A percentile compares a stretch with the other conserved stretches of the same genome.
Conservation (phyloP, 2,329 filamentous ascomycete species). For the Gliomastix tumulicola region DNA sequence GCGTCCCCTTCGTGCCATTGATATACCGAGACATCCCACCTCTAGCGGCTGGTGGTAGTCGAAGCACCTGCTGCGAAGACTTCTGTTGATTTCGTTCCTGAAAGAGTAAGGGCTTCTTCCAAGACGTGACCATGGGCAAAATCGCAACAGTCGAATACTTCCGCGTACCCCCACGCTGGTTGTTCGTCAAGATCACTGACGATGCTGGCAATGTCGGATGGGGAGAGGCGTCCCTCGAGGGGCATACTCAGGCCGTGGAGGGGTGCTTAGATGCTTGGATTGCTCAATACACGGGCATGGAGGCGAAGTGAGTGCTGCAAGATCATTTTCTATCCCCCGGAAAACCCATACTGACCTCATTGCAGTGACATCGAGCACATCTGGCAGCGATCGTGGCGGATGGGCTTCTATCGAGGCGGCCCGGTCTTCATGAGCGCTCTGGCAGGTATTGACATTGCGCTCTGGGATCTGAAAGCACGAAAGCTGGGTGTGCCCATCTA, state of each 20-base stretch:
- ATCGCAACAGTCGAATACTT: conserved; percentile 58
- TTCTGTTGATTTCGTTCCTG: no score
- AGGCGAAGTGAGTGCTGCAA: no score
- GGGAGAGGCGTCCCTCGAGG: conserved; percentile 70
- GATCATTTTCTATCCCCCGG: no score
- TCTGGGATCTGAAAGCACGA: conserved; percentile 68
- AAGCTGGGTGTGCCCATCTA: conserved; percentile 59
- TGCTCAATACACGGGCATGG: conserved; percentile 54
- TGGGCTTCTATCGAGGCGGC: conserved; percentile 69
- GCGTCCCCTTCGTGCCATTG: no score
- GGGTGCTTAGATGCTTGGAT: conserved; percentile 64
- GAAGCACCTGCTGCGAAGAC: no score
- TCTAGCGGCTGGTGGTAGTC: no score
- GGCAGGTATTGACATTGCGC: conserved; percentile 69
- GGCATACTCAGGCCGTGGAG: conserved; percentile 67
- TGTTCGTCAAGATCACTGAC: conserved; percentile 72
- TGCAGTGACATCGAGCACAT: conserved; percentile 70
- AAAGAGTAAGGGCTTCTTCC: no score
- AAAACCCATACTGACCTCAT: rapidly evolving
- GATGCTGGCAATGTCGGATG: conserved; percentile 58
- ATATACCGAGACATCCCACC: no score
- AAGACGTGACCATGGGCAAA: conserved; percentile 21
- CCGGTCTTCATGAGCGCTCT: conserved; percentile 77
- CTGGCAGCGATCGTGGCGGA: conserved; percentile 68
- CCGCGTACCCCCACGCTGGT: conserved; percentile 66